These are phyloP conservation scores for Verticillium dahliae DNA, from an alignment of 2,329 filamentous ascomycete genomes.

Conservation along the genomic window DNA sequence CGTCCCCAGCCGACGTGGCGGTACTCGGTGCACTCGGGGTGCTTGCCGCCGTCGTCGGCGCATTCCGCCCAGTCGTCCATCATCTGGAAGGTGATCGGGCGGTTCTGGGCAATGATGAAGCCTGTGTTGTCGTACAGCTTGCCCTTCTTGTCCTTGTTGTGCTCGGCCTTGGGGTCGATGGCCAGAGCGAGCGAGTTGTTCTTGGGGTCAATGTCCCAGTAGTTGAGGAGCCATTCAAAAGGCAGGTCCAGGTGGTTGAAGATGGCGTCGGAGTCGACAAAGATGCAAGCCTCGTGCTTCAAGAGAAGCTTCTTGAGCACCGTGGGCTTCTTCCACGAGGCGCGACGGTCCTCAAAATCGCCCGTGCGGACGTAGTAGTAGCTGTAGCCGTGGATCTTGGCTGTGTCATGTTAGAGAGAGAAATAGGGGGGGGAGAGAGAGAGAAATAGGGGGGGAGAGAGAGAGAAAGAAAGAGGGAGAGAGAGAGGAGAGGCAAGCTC, in stretches of 20 bases:
- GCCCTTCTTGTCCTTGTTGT: slow-evolving; percentile 32
- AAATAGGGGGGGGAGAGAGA: no score
- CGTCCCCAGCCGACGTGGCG: slow-evolving; percentile 26
- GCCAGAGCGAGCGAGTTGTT: slow-evolving; percentile 35
- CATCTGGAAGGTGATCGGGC: slow-evolving; percentile 37
- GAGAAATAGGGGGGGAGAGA: no score
- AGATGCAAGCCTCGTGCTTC: slow-evolving; percentile 35
- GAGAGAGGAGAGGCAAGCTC: no score
- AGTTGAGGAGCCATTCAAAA: slow-evolving; percentile 41
- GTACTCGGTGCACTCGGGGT: slow-evolving; percentile 31
- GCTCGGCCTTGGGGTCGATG: slow-evolving; percentile 26
- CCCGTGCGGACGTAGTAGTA: slow-evolving; percentile 37
- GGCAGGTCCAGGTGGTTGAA: slow-evolving; percentile 35
- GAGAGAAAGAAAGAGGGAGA: no score
- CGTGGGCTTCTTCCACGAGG: slow-evolving; percentile 39
- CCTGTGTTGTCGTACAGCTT: slow-evolving; percentile 42
- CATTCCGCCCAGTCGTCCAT: slow-evolving; percentile 41
- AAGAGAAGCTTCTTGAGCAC: slow-evolving; percentile 34
- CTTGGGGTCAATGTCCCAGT: slow-evolving; percentile 32
- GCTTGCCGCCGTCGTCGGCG: slow-evolving; percentile 29
- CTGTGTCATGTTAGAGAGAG: slow-evolving; percentile 12
- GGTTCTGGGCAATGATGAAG: slow-evolving; percentile 47
- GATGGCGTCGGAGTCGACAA: slow-evolving; percentile 37
- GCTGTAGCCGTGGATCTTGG: slow-evolving; percentile 39
- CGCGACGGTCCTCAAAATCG: slow-evolving; percentile 30